A percentile compares a stretch with the other conserved stretches of the same genome.
Conservation (phyloP, 2,329 filamentous ascomycete species). For the Talaromyces sp. region DNA sequence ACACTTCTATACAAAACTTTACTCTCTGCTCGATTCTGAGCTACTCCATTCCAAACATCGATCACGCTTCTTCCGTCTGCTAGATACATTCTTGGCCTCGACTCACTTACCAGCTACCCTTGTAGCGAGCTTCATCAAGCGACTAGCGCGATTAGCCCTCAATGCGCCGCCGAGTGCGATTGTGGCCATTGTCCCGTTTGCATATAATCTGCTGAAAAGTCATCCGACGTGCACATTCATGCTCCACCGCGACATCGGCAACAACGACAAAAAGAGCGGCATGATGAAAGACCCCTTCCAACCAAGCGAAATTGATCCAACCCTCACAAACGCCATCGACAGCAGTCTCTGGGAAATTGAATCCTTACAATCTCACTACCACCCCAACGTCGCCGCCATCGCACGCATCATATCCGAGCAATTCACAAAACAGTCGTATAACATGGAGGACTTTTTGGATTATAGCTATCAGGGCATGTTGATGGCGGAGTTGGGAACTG, state of each 20-base stretch:
- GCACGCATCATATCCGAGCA: slow-evolving; percentile 93
- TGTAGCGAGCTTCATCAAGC: slow-evolving; percentile 94
- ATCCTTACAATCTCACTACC: slow-evolving; percentile 86
- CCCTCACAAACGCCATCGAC: slow-evolving; percentile 81
- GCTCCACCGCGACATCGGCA: slow-evolving; percentile 73
- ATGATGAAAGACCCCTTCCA: slow-evolving; percentile 74
- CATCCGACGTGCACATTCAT: slow-evolving; percentile 94
- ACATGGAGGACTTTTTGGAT: slow-evolving; percentile 94
- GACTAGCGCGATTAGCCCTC: slow-evolving; percentile 79
- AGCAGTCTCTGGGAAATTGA: slow-evolving; percentile 94
- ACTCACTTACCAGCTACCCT: slow-evolving; percentile 88
- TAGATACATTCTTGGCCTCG: slow-evolving; percentile 86
- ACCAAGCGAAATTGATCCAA: slow-evolving; percentile 72
- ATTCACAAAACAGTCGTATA: slow-evolving; percentile 93
- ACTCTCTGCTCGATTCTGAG: slow-evolving; percentile 81
- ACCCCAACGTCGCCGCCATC: slow-evolving; percentile 92
- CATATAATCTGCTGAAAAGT: slow-evolving; percentile 88
- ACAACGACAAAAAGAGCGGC: slow-evolving; percentile 54
- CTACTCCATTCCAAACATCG: slow-evolving; percentile 92
- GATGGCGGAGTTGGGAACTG: slow-evolving; percentile 66
- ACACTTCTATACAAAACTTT: slow-evolving; percentile 88
- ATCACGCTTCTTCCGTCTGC: slow-evolving; percentile 84
- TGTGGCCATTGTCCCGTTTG: slow-evolving; percentile 84
- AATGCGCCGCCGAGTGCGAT: slow-evolving; percentile 85
- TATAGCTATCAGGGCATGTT: slow-evolving; percentile 78